These are phyloP conservation scores for Taiwanofungus camphoratus DNA, from an alignment of 1,284 basidiomycete genomes.

Conservation along the genomic window DNA sequence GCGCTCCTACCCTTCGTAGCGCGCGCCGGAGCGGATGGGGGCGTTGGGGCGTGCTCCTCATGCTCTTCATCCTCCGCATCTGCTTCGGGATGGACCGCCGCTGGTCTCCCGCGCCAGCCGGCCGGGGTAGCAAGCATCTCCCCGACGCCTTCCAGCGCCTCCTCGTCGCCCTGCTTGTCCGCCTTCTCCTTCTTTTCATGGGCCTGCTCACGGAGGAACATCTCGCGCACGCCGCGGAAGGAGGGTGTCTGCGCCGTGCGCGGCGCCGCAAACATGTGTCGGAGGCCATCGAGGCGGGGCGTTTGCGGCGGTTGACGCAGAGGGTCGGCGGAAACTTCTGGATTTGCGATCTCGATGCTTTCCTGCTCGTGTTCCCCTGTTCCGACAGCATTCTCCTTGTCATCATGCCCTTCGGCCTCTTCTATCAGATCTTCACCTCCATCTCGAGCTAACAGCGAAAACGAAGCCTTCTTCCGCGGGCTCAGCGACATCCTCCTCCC, in stretches of 20 bases:
- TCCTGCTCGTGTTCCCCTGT: slow-evolving; percentile 9
- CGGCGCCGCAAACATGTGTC: slow-evolving; percentile 13
- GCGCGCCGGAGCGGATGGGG: slow-evolving; percentile 4
- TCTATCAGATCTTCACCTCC: slow-evolving; percentile 8
- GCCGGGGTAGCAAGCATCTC: slow-evolving; percentile 32
- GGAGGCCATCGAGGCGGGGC: slow-evolving; percentile 9
- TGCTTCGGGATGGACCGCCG: slow-evolving; percentile 1
- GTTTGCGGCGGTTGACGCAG: not conserved
- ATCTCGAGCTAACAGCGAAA: slow-evolving; percentile 27
- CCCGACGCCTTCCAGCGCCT: slow-evolving; percentile 27
- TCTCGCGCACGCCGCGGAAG: slow-evolving; percentile 31
- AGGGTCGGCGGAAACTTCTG: not conserved
- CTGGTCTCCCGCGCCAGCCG: slow-evolving; percentile 11
- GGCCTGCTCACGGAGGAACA: slow-evolving; percentile 23
- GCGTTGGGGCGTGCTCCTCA: not conserved
- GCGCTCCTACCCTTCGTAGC: slow-evolving; percentile 12
- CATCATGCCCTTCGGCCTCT: slow-evolving; percentile 9
- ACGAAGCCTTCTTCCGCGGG: slow-evolving; percentile 22
- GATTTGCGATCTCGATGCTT: slow-evolving; percentile 3
- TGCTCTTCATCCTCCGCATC: slow-evolving; percentile 6
- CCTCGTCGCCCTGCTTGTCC: not conserved
- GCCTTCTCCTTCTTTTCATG: slow-evolving; percentile 15
- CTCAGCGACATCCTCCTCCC: slow-evolving; percentile 16
- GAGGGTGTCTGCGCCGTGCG: slow-evolving; percentile 25
- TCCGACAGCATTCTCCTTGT: slow-evolving; percentile 6